Base-by-base conservation (phyloP, 2,329 filamentous ascomycete species). In the Penicillium freii region DNA sequence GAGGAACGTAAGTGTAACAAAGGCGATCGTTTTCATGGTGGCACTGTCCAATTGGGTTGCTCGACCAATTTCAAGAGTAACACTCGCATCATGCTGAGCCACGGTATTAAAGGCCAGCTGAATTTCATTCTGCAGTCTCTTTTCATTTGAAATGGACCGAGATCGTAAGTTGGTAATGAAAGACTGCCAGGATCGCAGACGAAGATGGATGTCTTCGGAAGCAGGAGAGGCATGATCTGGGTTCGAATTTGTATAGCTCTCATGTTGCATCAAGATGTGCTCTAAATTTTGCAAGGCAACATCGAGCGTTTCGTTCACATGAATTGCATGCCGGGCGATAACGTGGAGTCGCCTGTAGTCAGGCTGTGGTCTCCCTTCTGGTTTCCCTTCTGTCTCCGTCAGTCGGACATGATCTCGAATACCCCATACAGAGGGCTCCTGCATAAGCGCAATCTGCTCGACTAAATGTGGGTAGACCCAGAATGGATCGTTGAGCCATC, bases 11-110 rank as follows among this genome's bases (percentile, higher is more conserved):
- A 82, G 62, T 0, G 81, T 81, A 0, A 82, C 68, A 17, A 81
- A 73, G 0, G 81, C 77, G 44, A 84, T 73, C 0, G 78, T 80
- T 64, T 78, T 80, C 80, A 84, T 83, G 0, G 80, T 76, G 0
- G 77, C 71, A 58, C 80, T 82, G 51, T 84, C 82, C n/a, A 48
- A 51, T 31, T 62, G 61, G 19, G 64, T 63, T 5, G 66, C 67
- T 5, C 57, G 54, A 39, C 64, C 59, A 2, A 81, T 64, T 27
- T 66, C 53, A n/a, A 68, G 63, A 1, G 55, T 58, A 6, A 57
- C 48, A 5, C 52, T 49, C 13, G 66, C 63, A 48, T 72, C 68
- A 51, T 63, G 59, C 54, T 72, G 69, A 19, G 71, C 69, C n/a
- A 73, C 66, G 5, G 63, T 62, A 50, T 73, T 69, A 52, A 69